Evolutionary conservation across 768 basidiomycete species (phyloP).

Genomic region (Infundibulicybe gibba): DNA sequence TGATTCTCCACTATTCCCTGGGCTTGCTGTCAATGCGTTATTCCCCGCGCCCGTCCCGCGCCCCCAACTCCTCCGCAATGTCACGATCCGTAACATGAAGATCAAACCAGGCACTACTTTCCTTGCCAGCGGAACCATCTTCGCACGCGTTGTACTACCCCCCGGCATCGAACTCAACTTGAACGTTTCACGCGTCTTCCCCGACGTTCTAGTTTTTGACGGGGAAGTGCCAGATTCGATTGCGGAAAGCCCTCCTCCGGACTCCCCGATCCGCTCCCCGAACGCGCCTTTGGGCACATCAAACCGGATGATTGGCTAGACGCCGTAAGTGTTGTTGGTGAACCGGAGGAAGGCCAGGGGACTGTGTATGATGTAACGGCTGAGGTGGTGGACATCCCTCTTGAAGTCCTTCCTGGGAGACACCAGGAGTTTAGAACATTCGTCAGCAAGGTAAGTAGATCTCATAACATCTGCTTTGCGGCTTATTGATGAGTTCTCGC

Average conservation of each 20-base stretch:
- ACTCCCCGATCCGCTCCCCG: slow-evolving; percentile 65
- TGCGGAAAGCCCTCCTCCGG: slow-evolving; percentile 1
- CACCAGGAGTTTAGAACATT: slow-evolving; percentile 75
- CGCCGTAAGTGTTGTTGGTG: slow-evolving; percentile 35
- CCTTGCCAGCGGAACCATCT: slow-evolving; percentile 68
- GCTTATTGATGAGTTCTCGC: slow-evolving; percentile 5
- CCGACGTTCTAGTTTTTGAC: slow-evolving; percentile 78
- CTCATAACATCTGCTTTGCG: background rate
- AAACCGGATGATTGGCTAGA: slow-evolving; percentile 67
- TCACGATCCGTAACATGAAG: slow-evolving; percentile 76
- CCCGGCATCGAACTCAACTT: slow-evolving; percentile 64
- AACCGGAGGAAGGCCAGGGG: slow-evolving; percentile 44
- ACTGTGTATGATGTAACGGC: slow-evolving; percentile 59
- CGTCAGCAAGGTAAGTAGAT: slow-evolving; percentile 58
- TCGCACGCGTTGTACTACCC: slow-evolving; percentile 64
- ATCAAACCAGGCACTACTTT: slow-evolving; percentile 52
- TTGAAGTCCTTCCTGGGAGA: slow-evolving; percentile 76
- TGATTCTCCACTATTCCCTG: slow-evolving; percentile 50
- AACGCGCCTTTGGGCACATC: slow-evolving; percentile 73
- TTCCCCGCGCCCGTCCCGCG: slow-evolving; percentile 68
- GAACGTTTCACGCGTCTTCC: slow-evolving; percentile 60
- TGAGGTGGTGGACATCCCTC: slow-evolving; percentile 66
- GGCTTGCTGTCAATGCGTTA: slow-evolving; percentile 36
- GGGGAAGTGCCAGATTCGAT: slow-evolving; percentile 49
- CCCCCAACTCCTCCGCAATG: slow-evolving; percentile 64